Evolutionary conservation across 1,284 basidiomycete species (phyloP), one percentile per base, ranked within the genome.

Genomic region (Fomitopsis palustris): DNA sequence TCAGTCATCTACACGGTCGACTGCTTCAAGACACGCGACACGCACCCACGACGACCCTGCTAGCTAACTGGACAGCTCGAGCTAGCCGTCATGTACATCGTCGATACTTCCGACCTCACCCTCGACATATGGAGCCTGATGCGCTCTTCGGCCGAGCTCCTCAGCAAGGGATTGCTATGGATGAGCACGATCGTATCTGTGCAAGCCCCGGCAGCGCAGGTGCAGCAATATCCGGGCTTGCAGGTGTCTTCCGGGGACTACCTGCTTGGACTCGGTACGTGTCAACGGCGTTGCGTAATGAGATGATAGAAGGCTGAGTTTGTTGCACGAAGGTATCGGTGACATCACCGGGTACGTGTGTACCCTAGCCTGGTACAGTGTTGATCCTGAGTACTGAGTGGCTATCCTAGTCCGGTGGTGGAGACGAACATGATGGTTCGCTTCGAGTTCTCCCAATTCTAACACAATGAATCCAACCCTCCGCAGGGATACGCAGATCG

Each of bases 351-450:
- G 92, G 80, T 87, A 78, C 64, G 66, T 68, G 9, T 4, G 3
- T n/a, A n/a, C n/a, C n/a, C n/a, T n/a, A n/a, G n/a, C n/a, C n/a
- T n/a, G n/a, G n/a, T n/a, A n/a, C n/a, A n/a, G n/a, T n/a, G n/a
- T n/a, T n/a, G n/a, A n/a, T 51, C 12, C 49, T 19, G 37, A 19
- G 54, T 39, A 37, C 38, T 33, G 17, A 14, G 57, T 60, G 60
- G 54, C n/a, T 59, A 55, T 21, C 54, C 43, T 57, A n/a, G 19
- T 62, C 87, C 88, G 17, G 82, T 90, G 29, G 87, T 88, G 8
- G 86, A 90, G 74, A 90, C 87, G 17, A 89, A 88, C 64, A 87
- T 90, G 84, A 88, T 89, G 85, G 87, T 84, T 29, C 21, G 45
- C 29, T 27, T 25, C 25, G 19, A n/a, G 5, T 25, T 45, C n/a